Conservation (phyloP, 1,139 yeast species). For the Meyerozyma smithsonii region DNA sequence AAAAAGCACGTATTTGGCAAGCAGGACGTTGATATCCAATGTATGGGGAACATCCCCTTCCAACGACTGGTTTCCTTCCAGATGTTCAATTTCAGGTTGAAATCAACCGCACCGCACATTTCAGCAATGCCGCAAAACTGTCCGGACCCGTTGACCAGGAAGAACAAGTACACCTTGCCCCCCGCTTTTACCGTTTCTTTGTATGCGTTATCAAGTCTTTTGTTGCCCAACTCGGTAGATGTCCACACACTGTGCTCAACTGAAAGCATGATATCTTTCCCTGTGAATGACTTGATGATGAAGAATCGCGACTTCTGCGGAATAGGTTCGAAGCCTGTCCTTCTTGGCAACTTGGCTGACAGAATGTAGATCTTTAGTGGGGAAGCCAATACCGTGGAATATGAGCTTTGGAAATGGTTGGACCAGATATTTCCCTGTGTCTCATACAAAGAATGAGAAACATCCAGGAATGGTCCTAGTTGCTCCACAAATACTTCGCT, state of each 20-base stretch:
- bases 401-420: not conserved
- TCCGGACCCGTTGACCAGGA: slow-evolving; percentile 58
- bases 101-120: slow-evolving; percentile 41
- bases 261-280: slow-evolving; percentile 47
- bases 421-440: slow-evolving; percentile 1
- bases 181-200: slow-evolving; percentile 10
- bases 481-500: not conserved
- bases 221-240: slow-evolving; percentile 54
- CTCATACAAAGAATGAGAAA: not conserved
- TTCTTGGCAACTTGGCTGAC: too few relatives aligned
- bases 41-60: slow-evolving; percentile 49
- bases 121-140: slow-evolving; percentile 61
- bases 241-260: slow-evolving; percentile 52
- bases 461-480: not conserved
- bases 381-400: too few relatives aligned
- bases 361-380: too few relatives aligned
- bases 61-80: slow-evolving; percentile 49
- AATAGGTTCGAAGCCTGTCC: not conserved
- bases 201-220: slow-evolving; percentile 41
- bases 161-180: slow-evolving; percentile 42
- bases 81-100: slow-evolving; percentile 31
- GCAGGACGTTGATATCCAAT: slow-evolving; percentile 50
- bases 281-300: slow-evolving; percentile 51
- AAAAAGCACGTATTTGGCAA: slow-evolving; percentile 45
- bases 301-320: slow-evolving; percentile 37